These are phyloP conservation scores for Mallotus repandus DNA, from an alignment of 441 rosid species.

Conservation along the genomic window DNA sequence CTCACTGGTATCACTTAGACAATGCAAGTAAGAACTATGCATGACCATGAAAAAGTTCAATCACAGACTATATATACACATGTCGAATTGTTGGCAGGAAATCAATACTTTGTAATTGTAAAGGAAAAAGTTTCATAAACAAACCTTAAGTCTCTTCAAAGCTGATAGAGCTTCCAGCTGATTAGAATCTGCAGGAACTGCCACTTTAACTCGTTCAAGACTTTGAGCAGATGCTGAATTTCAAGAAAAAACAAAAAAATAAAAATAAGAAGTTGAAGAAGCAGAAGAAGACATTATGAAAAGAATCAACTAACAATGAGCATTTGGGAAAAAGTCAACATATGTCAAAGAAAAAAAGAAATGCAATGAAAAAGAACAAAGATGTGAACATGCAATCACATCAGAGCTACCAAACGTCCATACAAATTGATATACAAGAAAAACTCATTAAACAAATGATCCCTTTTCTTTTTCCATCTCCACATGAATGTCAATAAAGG, in stretches of 20 bases:
- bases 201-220: constrained; percentile 34
- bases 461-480: too few species aligned
- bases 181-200: constrained; percentile 55
- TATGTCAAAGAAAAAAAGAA: too few species aligned
- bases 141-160: constrained; percentile 81
- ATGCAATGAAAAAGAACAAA: too few species aligned
- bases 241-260: constrained; percentile 6
- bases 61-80: neutral
- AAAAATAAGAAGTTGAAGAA: constrained; percentile 3
- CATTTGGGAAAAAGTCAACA: neutral
- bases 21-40: neutral
- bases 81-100: neutral
- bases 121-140: constrained; percentile 19
- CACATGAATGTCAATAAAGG: neutral
- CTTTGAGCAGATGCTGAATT: constrained; percentile 35
- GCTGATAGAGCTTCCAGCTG: constrained; percentile 71
- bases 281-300: neutral
- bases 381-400: too few species aligned
- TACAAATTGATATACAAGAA: neutral
- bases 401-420: too few species aligned
- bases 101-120: neutral
- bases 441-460: neutral
- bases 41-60: constrained; percentile 5
- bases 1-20: neutral
- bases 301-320: neutral